phyloP scores from a whole-genome alignment of 192 early-diverging fungal genomes.

The Coemansia nantahalensis region DNA sequence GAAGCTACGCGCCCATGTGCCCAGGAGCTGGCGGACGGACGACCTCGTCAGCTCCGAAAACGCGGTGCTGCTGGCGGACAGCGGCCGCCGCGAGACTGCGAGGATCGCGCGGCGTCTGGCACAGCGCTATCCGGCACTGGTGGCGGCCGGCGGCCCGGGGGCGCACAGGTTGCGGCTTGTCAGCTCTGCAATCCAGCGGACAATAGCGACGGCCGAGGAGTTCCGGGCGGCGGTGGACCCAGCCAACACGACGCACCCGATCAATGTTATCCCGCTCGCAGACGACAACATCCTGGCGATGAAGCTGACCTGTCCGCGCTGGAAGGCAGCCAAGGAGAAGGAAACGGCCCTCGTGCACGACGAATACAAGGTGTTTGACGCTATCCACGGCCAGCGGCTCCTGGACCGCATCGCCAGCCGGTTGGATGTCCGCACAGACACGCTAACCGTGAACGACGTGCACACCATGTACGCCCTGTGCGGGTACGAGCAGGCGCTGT shows the following conservation, averaged over 20 bases:
- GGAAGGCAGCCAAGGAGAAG: conserved; percentile 5
- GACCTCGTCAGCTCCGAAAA: conserved; percentile 15
- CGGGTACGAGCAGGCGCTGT: conserved; percentile 37
- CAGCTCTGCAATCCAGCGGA: conserved; percentile 38
- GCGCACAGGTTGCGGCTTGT: conserved; percentile 8
- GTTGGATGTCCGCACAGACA: neutral
- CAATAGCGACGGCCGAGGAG: conserved; percentile 18
- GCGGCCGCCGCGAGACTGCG: conserved; percentile 14
- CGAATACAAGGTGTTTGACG: conserved; percentile 19
- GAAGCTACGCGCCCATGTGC: conserved; percentile 10
- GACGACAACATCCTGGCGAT: conserved; percentile 33
- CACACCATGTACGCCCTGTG: conserved; percentile 27
- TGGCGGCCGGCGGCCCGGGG: neutral
- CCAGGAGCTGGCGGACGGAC: conserved; percentile 16
- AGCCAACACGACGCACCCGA: conserved; percentile 8
- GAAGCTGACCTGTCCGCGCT: conserved; percentile 29
- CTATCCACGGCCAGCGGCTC: conserved; percentile 7
- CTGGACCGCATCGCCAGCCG: neutral
- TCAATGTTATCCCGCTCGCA: conserved; percentile 16
- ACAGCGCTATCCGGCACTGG: conserved; percentile 10
- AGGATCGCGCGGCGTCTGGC: conserved; percentile 13
- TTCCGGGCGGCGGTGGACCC: conserved; percentile 20
- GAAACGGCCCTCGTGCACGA: neutral
- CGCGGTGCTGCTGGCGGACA: conserved; percentile 5
- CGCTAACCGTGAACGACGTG: conserved; percentile 2